Base-by-base conservation (phyloP, 768 basidiomycete species). In the Kwoniella heveanensis region DNA sequence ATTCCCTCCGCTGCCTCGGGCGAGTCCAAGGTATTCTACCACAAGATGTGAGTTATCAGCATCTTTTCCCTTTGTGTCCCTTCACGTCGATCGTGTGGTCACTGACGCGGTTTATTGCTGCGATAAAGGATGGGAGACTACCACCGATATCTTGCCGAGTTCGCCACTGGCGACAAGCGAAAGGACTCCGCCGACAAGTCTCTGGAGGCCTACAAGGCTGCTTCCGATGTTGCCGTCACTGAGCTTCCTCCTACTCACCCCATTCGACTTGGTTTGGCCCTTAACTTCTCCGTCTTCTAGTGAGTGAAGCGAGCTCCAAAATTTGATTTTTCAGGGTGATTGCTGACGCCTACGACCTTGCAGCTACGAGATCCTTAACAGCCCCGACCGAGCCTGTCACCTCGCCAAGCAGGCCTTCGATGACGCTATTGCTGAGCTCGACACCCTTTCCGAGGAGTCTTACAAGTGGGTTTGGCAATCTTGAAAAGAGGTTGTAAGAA, bases 201-300 rank as follows among this genome's bases (percentile, higher is more conserved):
- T 1, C 85, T 97, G 69, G 91, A 91, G 82, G 77, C 80, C 49
- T 80, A 97, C 88, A 96, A 97, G 87, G 90, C 91, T 57, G 94
- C 94, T 57, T 96, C 94, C 54, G 91, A 95, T 68, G 92, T 97
- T 80, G 94, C 94, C 72, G 90, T 94, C 75, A 92, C 89, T 54
- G 92, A 96, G 83, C 89, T 98, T 48, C 92, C 81, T 21, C 80
- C 80, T 39, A 96, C 93, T 79, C 94, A 96, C 83, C 94, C 93
- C 68, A 97, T 97, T 83, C 93, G 94, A 78, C 91, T 98, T 68
- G 95, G 95, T 82, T 90, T 98, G 59, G 94, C 94, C 50, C 86
- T 98, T 79, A 98, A 98, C 87, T 97, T 97, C 87, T 96, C 92
- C 57, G 94, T 98, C 54, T 97, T 98, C 86, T 97, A 97, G 77